Evolutionary conservation across 2,329 filamentous ascomycete species (phyloP), one percentile per base, ranked within the genome.

Genomic region (Epichloe scottii): DNA sequence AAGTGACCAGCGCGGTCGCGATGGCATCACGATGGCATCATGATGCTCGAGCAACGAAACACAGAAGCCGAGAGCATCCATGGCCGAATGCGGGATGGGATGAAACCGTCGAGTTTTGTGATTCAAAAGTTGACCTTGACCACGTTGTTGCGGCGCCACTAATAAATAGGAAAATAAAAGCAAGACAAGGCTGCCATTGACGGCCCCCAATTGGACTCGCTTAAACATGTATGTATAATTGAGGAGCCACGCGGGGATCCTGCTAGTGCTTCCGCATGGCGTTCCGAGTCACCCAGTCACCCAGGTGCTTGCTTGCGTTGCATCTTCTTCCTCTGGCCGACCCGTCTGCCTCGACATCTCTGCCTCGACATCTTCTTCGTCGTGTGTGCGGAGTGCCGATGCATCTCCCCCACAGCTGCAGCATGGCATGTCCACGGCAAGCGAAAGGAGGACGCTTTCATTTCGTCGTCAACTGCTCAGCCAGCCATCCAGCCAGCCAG

Each of bases 171-270:
- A 48, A 44, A 44, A 42, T 48, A 40, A 43, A 43, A 48, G 40
- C 23, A 41, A 41, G 33, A 30, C 35, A 39, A 50, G 51, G 44
- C 48, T 44, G 37, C 21, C 10, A 15, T 37, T 17, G 51, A 44
- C 38, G 26, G 47, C 43, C 26, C 38, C 19, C 43, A 41, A 46
- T 41, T 50, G 42, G 51, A 39, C 19, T 53, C 51, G 47, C 51
- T 46, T 53, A 50, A 26, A 33, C 46, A 49, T 52, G 46, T 34
- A 47, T 50, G 42, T 44, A 34, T 8, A 48, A 50, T 45, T 41
- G 44, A 50, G 38, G 44, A 50, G 51, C 48, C 48, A 50, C 37
- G 51, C 51, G 48, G 51, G 44, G 44, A 45, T 49, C n/a, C 21
- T 45, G 40, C 34, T 49, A 45, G 50, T 49, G 50, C 46, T 45